Evolutionary conservation across 371 early-diverging fungal species (phyloP).

Genomic region (Mortierella sp.): DNA sequence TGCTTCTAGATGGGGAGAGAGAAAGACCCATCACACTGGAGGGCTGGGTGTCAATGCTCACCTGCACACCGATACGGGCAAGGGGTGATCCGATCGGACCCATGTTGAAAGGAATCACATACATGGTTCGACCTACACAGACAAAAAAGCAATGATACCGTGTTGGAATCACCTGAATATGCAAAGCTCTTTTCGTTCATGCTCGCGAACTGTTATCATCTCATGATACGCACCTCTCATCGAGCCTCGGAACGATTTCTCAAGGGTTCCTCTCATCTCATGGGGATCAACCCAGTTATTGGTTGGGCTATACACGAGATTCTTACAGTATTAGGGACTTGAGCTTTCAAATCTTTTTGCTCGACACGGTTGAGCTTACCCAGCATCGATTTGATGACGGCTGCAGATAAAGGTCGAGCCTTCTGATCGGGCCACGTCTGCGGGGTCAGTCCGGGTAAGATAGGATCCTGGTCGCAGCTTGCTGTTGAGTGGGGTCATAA

Average conservation of each 20-base stretch:
- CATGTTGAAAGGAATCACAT: slow-evolving; percentile 61
- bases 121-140: slow-evolving; percentile 56
- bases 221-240: slow-evolving; percentile 56
- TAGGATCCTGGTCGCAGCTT: slow-evolving; percentile 62
- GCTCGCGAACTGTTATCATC: too few relatives aligned
- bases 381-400: slow-evolving; percentile 52
- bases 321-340: not conserved
- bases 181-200: too few relatives aligned
- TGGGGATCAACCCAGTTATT: slow-evolving; percentile 58
- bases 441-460: slow-evolving; percentile 57
- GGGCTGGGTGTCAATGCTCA: too few relatives aligned
- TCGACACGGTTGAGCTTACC: slow-evolving; percentile 20
- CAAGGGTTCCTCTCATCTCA: slow-evolving; percentile 49
- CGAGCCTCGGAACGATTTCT: slow-evolving; percentile 53
- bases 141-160: too few relatives aligned
- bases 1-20: too few relatives aligned
- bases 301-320: slow-evolving; percentile 43
- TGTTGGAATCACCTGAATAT: too few relatives aligned
- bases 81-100: slow-evolving; percentile 57
- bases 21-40: too few relatives aligned
- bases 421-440: slow-evolving; percentile 58
- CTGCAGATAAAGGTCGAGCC: slow-evolving; percentile 58
- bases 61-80: slow-evolving; percentile 56
- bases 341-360: not conserved
- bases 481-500: slow-evolving; percentile 66